Evolutionary conservation across 306 rosid genomes (phyloP).

Genomic region (Pachyrhizus erosus): DNA sequence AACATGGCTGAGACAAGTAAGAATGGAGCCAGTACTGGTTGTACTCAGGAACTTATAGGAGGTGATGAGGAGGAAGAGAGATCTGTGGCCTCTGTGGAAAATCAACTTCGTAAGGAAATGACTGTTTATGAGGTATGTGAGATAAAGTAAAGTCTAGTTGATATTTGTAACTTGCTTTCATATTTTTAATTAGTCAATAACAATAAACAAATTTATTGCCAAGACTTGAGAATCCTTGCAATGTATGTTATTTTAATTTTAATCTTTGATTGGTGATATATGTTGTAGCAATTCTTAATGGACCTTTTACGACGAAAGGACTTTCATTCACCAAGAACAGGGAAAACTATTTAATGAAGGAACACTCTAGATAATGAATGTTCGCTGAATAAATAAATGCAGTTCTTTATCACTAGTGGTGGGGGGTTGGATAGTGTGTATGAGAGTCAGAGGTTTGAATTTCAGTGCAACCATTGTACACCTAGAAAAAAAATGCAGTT

Average conservation of each 20-base stretch:
- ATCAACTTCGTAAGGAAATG: conserved; percentile 87
- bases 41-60: conserved; percentile 69
- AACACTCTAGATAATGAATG: background rate
- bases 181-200: conserved; percentile 3
- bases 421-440: too few species aligned
- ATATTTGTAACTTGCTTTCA: conserved; percentile 1
- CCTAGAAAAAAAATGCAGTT: conserved; percentile 11
- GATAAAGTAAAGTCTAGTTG: conserved; percentile 21
- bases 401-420: conserved; percentile 2
- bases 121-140: conserved; percentile 83
- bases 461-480: too few species aligned
- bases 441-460: too few species aligned
- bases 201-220: background rate
- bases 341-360: conserved; percentile 4
- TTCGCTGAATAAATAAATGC: conserved; percentile 8
- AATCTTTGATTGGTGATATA: conserved; percentile 21
- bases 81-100: conserved; percentile 83
- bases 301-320: background rate
- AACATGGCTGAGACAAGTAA: conserved; percentile 65
- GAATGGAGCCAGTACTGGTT: conserved; percentile 63
- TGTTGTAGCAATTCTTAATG: background rate
- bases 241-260: background rate
- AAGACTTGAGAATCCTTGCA: conserved; percentile 4
- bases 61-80: conserved; percentile 93
- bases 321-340: conserved; percentile 19